phyloP scores from a whole-genome alignment of 2,329 filamentous ascomycete genomes.

The Hyphodiscus sp. region DNA sequence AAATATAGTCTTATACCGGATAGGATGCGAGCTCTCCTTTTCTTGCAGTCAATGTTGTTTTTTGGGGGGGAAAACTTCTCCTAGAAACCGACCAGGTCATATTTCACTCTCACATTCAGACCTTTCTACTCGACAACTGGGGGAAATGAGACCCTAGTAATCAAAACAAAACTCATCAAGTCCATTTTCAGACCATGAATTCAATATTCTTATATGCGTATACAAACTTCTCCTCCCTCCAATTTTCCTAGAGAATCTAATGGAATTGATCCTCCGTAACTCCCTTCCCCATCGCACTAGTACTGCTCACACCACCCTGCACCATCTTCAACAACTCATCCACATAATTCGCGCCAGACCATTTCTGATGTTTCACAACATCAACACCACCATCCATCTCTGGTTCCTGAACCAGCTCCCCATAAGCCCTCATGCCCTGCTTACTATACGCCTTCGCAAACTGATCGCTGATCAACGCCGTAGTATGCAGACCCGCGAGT shows the following conservation, averaged over 20 bases:
- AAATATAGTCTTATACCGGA: too few relatives aligned
- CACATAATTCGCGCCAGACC: constrained; percentile 90
- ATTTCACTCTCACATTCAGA: too few relatives aligned
- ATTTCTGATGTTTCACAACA: constrained; percentile 98
- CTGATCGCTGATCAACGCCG: constrained; percentile 81
- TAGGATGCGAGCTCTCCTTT: too few relatives aligned
- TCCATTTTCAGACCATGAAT: too few relatives aligned
- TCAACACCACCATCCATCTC: constrained; percentile 89
- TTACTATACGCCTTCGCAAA: constrained; percentile 78
- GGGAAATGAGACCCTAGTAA: too few relatives aligned
- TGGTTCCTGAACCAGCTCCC: constrained; percentile 94
- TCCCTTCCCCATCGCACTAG: constrained; percentile 93
- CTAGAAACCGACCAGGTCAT: too few relatives aligned
- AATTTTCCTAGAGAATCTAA: constrained; percentile 4
- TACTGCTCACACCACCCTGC: constrained; percentile 83
- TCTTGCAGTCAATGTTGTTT: too few relatives aligned
- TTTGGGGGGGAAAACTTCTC: too few relatives aligned
- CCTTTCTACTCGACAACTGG: too few relatives aligned
- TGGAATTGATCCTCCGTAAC: constrained; percentile 98
- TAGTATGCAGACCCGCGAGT: constrained; percentile 93
- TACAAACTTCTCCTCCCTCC: not conserved
- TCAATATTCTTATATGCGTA: not conserved
- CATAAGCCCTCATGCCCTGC: constrained; percentile 91
- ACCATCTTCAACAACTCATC: constrained; percentile 98
- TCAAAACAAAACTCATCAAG: too few relatives aligned